Evolutionary conservation across 1,284 basidiomycete species (phyloP).

Genomic region (Moesziomyces globuligerus): DNA sequence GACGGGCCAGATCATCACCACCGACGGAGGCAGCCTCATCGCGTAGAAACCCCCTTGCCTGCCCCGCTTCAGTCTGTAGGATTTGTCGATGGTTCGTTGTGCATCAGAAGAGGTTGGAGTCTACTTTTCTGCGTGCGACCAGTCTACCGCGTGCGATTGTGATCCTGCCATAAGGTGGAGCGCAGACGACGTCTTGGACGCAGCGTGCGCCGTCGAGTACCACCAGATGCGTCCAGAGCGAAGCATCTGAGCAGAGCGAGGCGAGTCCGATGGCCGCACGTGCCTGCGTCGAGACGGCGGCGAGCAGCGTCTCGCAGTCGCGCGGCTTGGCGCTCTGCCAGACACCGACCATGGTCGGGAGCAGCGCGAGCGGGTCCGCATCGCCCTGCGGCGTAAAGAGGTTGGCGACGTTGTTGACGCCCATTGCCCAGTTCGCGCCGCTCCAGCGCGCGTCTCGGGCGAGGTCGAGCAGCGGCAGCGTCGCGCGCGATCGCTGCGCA

Average conservation of each 20-base stretch:
- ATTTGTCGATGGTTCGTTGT: not conserved
- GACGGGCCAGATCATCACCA: slow-evolving; percentile 28
- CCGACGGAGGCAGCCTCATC: slow-evolving; percentile 26
- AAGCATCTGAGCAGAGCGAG: not conserved
- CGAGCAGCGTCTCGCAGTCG: slow-evolving; percentile 21
- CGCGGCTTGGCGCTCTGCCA: slow-evolving; percentile 34
- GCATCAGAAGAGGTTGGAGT: not conserved
- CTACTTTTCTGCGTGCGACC: slow-evolving; percentile 9
- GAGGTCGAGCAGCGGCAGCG: slow-evolving; percentile 24
- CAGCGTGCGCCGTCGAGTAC: slow-evolving; percentile 8
- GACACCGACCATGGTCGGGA: slow-evolving; percentile 37
- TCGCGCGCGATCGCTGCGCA: slow-evolving; percentile 20
- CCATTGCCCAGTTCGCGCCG: slow-evolving; percentile 22
- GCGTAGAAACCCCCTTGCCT: not conserved
- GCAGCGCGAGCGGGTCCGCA: slow-evolving; percentile 39
- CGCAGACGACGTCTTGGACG: slow-evolving; percentile 17
- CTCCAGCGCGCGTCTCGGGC: not conserved
- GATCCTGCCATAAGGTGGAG: slow-evolving; percentile 13
- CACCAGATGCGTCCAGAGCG: slow-evolving; percentile 14
- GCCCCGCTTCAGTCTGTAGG: not conserved
- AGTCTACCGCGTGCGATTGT: slow-evolving; percentile 15
- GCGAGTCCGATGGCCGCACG: slow-evolving; percentile 7
- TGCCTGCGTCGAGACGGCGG: slow-evolving; percentile 5
- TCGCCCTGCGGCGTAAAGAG: slow-evolving; percentile 54
- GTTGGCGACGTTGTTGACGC: slow-evolving; percentile 49